These are phyloP conservation scores for Crithidia acanthocephali DNA, from an alignment of 208 protist genomes.

Conservation along the genomic window DNA sequence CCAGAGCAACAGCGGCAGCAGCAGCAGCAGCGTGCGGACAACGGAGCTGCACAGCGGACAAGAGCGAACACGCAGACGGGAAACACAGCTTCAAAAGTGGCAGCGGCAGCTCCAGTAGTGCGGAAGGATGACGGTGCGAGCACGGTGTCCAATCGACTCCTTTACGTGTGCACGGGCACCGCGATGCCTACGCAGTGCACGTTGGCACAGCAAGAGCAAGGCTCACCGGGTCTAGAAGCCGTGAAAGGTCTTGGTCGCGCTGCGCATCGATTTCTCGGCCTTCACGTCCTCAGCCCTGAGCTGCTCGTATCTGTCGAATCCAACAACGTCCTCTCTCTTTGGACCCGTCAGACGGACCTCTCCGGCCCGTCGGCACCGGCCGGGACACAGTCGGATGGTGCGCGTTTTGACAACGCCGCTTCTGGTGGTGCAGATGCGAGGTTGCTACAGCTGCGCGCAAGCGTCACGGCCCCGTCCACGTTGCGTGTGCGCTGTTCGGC, in stretches of 20 bases:
- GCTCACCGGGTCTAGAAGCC: not conserved
- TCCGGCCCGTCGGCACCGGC: not conserved
- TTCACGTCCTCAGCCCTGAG: conserved; percentile 15
- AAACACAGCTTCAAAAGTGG: not conserved
- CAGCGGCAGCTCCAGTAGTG: not conserved
- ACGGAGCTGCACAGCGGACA: not conserved
- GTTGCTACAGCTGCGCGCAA: not conserved
- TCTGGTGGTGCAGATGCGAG: not conserved
- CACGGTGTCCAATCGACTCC: not conserved
- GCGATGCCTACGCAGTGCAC: conserved; percentile 26
- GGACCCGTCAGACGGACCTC: conserved; percentile 14
- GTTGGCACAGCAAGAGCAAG: not conserved
- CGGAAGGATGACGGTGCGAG: not conserved
- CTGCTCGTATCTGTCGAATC: conserved; percentile 38
- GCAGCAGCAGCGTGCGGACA: not conserved
- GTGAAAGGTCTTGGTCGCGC: not conserved
- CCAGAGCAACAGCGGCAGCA: not conserved
- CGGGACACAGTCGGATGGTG: not conserved
- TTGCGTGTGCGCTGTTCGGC: conserved; percentile 34
- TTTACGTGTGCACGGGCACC: conserved; percentile 36
- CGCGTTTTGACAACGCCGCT: not conserved
- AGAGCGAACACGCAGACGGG: not conserved
- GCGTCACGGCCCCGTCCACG: conserved; percentile 12
- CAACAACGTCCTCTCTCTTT: conserved; percentile 44
- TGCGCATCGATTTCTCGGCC: conserved; percentile 31